A percentile compares a stretch with the other conserved stretches of the same genome.
phyloP scores from a whole-genome alignment of 306 rosid species.

The Luffa acutangula region DNA sequence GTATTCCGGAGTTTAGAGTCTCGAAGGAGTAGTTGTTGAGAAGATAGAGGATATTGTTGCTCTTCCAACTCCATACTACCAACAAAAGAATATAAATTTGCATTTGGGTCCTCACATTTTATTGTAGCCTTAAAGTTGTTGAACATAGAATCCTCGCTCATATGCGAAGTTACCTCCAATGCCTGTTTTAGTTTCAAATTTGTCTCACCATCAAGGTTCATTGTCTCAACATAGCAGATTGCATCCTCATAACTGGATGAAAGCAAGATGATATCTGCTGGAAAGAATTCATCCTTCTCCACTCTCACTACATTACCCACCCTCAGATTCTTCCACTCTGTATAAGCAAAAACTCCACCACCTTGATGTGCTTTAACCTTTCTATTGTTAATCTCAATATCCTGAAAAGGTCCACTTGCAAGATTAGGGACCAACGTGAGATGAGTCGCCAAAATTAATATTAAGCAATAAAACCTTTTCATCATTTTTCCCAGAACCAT shows the following conservation, averaged over 20 bases:
- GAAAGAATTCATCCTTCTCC: constrained; percentile 80
- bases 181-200: constrained; percentile 82
- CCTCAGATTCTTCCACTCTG: constrained; percentile 71
- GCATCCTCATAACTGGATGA: constrained; percentile 88
- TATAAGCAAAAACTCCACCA: constrained; percentile 45
- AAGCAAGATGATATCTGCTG: constrained; percentile 81
- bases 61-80: constrained; percentile 64
- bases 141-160: constrained; percentile 42
- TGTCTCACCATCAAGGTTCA: constrained; percentile 98
- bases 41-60: constrained; percentile 53
- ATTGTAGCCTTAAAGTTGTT: constrained; percentile 42
- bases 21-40: constrained; percentile 85
- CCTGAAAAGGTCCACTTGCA: constrained; percentile 32
- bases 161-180: constrained; percentile 59
- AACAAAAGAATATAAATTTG: constrained; percentile 72
- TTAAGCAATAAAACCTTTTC: neutral
- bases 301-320: constrained; percentile 86
- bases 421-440: neutral
- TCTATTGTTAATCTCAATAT: constrained; percentile 71
- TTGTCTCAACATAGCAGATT: constrained; percentile 89
- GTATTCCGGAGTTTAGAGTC: constrained; percentile 95
- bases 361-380: constrained; percentile 53
- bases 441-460: neutral
- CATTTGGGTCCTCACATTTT: constrained; percentile 94
- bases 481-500: neutral